These are phyloP conservation scores for Cordyceps cicadae DNA, from an alignment of 2,329 filamentous ascomycete genomes.

Conservation along the genomic window DNA sequence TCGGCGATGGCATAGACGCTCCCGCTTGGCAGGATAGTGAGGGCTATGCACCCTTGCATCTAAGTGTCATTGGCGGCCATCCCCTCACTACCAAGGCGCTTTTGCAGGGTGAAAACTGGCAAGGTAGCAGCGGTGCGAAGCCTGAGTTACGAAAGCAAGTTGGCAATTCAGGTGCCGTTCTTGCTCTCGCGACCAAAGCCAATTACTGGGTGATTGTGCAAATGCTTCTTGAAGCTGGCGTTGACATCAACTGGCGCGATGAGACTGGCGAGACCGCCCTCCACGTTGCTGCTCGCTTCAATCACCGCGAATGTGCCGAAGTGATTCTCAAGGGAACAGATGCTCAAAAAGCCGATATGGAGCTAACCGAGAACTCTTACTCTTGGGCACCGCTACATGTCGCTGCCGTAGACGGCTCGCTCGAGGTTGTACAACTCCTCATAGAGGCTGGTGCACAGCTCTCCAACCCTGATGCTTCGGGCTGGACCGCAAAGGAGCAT, in stretches of 20 bases:
- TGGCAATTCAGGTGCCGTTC: conserved; percentile 76
- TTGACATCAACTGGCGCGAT: conserved; percentile 91
- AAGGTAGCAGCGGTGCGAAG: conserved; percentile 54
- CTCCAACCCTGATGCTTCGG: conserved; percentile 70
- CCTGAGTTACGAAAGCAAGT: conserved; percentile 59
- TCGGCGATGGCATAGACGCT: conserved; percentile 78
- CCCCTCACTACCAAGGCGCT: conserved; percentile 75
- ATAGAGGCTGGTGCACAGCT: conserved; percentile 71
- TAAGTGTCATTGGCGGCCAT: conserved; percentile 88
- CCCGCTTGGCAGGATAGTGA: conserved; percentile 86
- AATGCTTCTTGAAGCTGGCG: conserved; percentile 79
- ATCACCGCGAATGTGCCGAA: conserved; percentile 70
- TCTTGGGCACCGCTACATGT: conserved; percentile 95
- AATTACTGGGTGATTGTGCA: conserved; percentile 80
- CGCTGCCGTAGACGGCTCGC: conserved; percentile 79
- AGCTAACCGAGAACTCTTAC: conserved; percentile 74
- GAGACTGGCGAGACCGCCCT: conserved; percentile 83
- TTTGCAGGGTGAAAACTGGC: conserved; percentile 72
- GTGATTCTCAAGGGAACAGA: conserved; percentile 64
- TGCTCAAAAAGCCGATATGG: conserved; percentile 65
- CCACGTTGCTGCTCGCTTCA: conserved; percentile 84
- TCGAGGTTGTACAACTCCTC: conserved; percentile 66
- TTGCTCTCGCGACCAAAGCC: conserved; percentile 79
- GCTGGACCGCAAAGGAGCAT: conserved; percentile 92
- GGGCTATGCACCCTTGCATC: conserved; percentile 81